Conservation (phyloP, 768 basidiomycete genomes). For the Kwoniella sp. region DNA sequence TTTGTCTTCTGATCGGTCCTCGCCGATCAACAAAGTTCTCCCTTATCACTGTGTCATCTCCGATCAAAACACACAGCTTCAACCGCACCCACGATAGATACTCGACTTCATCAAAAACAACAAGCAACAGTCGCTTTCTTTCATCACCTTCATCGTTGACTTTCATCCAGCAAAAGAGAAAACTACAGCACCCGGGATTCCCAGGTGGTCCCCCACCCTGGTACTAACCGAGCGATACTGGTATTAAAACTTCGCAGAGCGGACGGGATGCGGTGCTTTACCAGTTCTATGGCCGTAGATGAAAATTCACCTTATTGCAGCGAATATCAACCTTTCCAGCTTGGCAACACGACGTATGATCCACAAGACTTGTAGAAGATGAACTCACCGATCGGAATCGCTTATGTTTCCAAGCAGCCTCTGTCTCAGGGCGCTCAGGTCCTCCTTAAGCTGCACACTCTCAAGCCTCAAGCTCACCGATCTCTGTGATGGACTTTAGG, state of each 20-base stretch:
- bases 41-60: neutral
- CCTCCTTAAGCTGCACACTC: too few relatives aligned
- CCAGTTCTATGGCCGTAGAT: conserved; percentile 23
- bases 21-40: neutral
- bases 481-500: too few relatives aligned
- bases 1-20: neutral
- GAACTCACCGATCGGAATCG: too few relatives aligned
- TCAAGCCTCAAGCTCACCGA: too few relatives aligned
- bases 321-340: too few relatives aligned
- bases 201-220: conserved; percentile 25
- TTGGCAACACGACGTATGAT: too few relatives aligned
- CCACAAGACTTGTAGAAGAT: too few relatives aligned
- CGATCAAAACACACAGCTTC: neutral
- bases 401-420: too few relatives aligned
- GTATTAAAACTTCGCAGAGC: conserved; percentile 16
- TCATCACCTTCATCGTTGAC: neutral
- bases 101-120: too few relatives aligned
- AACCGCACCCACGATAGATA: too few relatives aligned
- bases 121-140: too few relatives aligned
- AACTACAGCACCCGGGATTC: conserved; percentile 26
- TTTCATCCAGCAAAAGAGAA: conserved; percentile 1
- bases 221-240: conserved; percentile 23
- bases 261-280: conserved; percentile 20
- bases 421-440: too few relatives aligned
- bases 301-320: neutral